Evolutionary conservation across 192 early-diverging fungal species (phyloP), one percentile per base, ranked within the genome.

Genomic region (Backusella sp.): DNA sequence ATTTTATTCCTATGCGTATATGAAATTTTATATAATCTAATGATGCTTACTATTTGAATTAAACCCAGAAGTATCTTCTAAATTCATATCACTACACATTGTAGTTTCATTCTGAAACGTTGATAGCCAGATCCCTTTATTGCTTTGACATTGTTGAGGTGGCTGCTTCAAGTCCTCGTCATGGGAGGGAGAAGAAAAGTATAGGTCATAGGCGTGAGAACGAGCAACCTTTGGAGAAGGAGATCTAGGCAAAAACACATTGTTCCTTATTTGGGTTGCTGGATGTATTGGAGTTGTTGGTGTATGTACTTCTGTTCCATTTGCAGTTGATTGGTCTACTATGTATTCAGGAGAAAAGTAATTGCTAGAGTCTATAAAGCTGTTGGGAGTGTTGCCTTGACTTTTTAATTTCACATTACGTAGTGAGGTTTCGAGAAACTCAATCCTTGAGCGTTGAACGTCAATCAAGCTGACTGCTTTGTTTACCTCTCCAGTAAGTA

Each of bases 261-360:
- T 62, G 56, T 62, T 62, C 26, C 56, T 62, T 28, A 62, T 62
- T 62, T 62, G 56, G 11, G 56, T 12, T 62, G 30, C 34, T 35
- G 70, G 70, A 26, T 71, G 42, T 44, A 71, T 71, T 14, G 70
- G 70, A 7, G 70, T 71, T 46, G 39, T 46, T 44, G 70, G 70
- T 46, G 56, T 62, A 15, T 68, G 66, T n/a, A 35, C 66, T 30
- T 68, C 66, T 68, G 35, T 68, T 28, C 21, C 56, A 28, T 62
- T 62, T 62, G 56, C 21, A 36, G 66, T 32, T 35, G 66, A 34
- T 68, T 68, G 66, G 35, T 68, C 32, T 36, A 68, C 35, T 35
- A 68, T 32, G 35, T 68, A 68, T 19, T 68, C 66, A 68, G 35
- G 32, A 71, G 70, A 32, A 71, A 71, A 71, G 41, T 71, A 71